Conservation (phyloP, 2,329 filamentous ascomycete species). For the Emmonsia crescens region DNA sequence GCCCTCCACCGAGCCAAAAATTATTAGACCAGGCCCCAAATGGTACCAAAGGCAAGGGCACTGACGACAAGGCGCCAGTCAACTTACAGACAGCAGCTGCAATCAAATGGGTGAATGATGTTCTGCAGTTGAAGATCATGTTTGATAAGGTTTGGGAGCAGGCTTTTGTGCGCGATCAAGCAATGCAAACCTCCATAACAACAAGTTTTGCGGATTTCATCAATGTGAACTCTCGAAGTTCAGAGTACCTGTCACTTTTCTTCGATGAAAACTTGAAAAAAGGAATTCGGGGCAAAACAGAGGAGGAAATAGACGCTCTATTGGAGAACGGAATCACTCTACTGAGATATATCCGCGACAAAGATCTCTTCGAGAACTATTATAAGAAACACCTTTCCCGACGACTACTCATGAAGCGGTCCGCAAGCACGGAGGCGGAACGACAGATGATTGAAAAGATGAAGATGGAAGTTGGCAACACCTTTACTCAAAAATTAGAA, state of each 20-base stretch:
- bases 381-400: conserved; percentile 95
- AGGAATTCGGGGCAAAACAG: conserved; percentile 85
- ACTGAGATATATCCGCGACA: conserved; percentile 78
- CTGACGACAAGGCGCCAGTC: conserved; percentile 40
- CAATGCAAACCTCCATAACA: conserved; percentile 70
- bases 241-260: conserved; percentile 90
- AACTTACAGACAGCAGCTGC: conserved; percentile 79
- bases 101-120: conserved; percentile 90
- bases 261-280: conserved; percentile 95
- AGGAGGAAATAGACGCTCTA: conserved; percentile 70
- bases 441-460: conserved; percentile 93
- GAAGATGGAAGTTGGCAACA: conserved; percentile 92
- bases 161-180: conserved; percentile 65
- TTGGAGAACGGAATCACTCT: conserved; percentile 84
- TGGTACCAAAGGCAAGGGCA: conserved; percentile 39
- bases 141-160: conserved; percentile 68
- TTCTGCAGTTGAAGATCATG: conserved; percentile 73
- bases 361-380: conserved; percentile 91
- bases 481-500: conserved; percentile 86
- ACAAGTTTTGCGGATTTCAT: conserved; percentile 88
- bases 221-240: conserved; percentile 73
- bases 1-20: conserved; percentile 38
- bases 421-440: conserved; percentile 82
- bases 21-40: conserved; percentile 36
- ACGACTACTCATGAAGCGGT: conserved; percentile 76